Evolutionary conservation across 768 basidiomycete species (phyloP), one percentile per base, ranked within the genome.

Genomic region (Termitomyces titanicus): DNA sequence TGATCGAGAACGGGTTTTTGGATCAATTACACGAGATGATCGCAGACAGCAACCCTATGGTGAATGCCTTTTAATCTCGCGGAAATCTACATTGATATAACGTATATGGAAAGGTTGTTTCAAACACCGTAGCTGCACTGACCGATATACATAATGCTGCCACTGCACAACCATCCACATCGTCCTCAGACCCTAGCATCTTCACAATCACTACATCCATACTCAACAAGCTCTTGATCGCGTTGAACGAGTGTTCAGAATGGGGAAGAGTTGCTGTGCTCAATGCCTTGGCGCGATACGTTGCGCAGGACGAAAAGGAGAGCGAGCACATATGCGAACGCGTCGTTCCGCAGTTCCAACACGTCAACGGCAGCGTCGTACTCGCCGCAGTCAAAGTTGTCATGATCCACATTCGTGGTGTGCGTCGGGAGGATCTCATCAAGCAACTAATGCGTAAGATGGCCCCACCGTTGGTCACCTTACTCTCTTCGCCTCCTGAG

Each of bases 291-390:
- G 80, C 92, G 5, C 83, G 91, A 42, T 98, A 98, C 70, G 78
- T 77, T 34, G 83, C 94, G 0, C 76, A 80, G 38, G 96, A 96
- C 64, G 92, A 91, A 57, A 91, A 92, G 71, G 97, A 99, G 75
- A 91, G 91, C 67, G 97, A 99, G 66, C 96, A 98, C 68, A 98
- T 98, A 58, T 98, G 97, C 69, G 97, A 98, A 71, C 86, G 97
- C 27, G 96, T 98, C 12, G 89, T 98, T 38, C 97, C 97, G 4
- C 97, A 99, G 65, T 96, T 98, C 72, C 97, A 99, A 70, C 97
- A 99, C 66, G 89, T 85, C 25, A 99, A 99, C 62, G 94, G 92
- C 13, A 89, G 90, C 54, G 97, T 99, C 5, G 94, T 99, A 2
- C 78, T 99, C n/a, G 91, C 93, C 5, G 97, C 97, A 15, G 88